Conservation (phyloP, 305 asterid genomes). For the Fraxinus angustifolia region DNA sequence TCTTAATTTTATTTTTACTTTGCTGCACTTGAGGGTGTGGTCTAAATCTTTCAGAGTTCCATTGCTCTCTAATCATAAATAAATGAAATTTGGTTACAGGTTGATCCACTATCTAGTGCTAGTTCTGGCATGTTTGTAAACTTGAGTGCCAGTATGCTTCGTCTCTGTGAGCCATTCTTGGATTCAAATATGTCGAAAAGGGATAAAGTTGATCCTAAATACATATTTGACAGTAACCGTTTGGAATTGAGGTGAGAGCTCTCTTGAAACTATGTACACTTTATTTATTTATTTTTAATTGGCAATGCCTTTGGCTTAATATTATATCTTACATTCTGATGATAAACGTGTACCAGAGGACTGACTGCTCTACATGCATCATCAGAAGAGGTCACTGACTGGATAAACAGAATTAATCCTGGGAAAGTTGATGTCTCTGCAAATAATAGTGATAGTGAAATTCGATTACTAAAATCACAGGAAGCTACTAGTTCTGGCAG, state of each 20-base stretch:
- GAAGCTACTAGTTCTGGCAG: constrained; percentile 69
- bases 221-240: constrained; percentile 61
- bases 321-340: constrained; percentile 13
- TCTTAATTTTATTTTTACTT: constrained; percentile 9
- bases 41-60: neutral
- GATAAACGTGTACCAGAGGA: constrained; percentile 47
- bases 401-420: constrained; percentile 47
- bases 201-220: constrained; percentile 87
- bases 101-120: constrained; percentile 85
- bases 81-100: constrained; percentile 44
- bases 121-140: constrained; percentile 99
- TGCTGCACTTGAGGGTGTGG: constrained; percentile 10
- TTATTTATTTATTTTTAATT: neutral
- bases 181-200: constrained; percentile 81
- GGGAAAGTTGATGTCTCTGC: constrained; percentile 36
- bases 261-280: neutral
- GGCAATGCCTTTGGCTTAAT: neutral
- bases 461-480: constrained; percentile 61
- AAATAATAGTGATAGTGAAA: constrained; percentile 44
- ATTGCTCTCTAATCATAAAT: constrained; percentile 6
- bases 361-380: constrained; percentile 95
- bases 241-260: constrained; percentile 69
- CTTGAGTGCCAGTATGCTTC: constrained; percentile 91
- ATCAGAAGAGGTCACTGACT: constrained; percentile 87
- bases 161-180: constrained; percentile 86